Evolutionary conservation across 73 alveolate species (phyloP), one percentile per base, ranked within the genome.

Genomic region (Symbiodinium natans): DNA sequence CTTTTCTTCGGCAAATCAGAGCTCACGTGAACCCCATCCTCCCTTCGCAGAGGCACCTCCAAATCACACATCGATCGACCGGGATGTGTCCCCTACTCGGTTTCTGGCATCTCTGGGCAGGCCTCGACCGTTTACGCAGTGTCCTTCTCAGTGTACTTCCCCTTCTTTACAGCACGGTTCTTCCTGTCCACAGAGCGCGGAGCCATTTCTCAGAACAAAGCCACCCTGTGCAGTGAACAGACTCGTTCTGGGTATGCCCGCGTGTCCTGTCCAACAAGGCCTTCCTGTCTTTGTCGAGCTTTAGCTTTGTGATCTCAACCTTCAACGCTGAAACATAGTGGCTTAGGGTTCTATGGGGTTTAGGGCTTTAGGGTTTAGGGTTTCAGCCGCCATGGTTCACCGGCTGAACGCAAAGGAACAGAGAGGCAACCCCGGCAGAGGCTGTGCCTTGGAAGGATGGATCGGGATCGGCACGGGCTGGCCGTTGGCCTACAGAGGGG

Each of bases 201-300:
- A 0, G 71, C 59, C n/a, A n/a, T n/a, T n/a, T n/a, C n/a, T n/a
- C n/a, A n/a, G n/a, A n/a, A n/a, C n/a, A n/a, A n/a, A n/a, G n/a
- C n/a, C n/a, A n/a, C n/a, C n/a, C n/a, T n/a, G n/a, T n/a, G n/a
- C n/a, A n/a, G n/a, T n/a, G n/a, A n/a, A n/a, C n/a, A n/a, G n/a
- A n/a, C n/a, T n/a, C n/a, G n/a, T n/a, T n/a, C n/a, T n/a, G n/a
- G n/a, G n/a, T n/a, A n/a, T n/a, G 59, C 59, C 13, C 21, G 59
- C 21, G 9, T 98, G 99, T 98, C 89, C 99, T 94, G 92, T 99
- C 99, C 93, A 99, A 63, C 86, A 99, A 42, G 34, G 82, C 99
- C 99, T 99, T 99, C 68, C 99, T 94, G 99, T 99, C 99, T 99
- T 99, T 99, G 99, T 99, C 99, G 52, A 99, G 92, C 99, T 99